phyloP scores from a whole-genome alignment of 306 rosid species.

The Malus fusca region DNA sequence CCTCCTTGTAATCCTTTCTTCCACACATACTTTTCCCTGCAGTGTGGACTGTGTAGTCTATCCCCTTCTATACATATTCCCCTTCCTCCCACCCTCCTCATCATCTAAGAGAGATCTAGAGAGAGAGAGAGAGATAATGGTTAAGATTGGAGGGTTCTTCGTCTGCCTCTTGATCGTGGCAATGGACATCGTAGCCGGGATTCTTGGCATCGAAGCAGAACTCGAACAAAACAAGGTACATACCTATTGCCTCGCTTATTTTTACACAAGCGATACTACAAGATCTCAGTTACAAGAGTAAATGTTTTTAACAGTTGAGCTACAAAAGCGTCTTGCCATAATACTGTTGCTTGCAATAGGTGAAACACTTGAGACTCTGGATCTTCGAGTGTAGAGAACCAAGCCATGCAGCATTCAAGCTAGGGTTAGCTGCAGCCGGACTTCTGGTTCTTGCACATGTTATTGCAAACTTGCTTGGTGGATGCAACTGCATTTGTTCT shows the following conservation, averaged over 20 bases:
- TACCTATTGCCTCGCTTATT: background rate
- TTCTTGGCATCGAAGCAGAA: slow-evolving; percentile 89
- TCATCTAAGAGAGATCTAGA: background rate
- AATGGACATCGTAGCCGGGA: slow-evolving; percentile 79
- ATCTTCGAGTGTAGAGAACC: slow-evolving; percentile 94
- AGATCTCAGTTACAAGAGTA: background rate
- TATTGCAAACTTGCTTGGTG: slow-evolving; percentile 69
- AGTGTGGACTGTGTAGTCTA: background rate
- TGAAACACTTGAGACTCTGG: slow-evolving; percentile 74
- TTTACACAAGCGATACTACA: too few relatives aligned
- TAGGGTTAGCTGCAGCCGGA: slow-evolving; percentile 67
- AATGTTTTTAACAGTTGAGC: too few relatives aligned
- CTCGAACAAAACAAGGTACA: slow-evolving; percentile 78
- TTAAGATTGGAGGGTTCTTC: slow-evolving; percentile 45
- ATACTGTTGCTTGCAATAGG: slow-evolving; percentile 20
- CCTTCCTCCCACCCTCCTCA: background rate
- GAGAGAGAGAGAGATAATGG: slow-evolving; percentile 35
- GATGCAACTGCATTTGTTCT: slow-evolving; percentile 78
- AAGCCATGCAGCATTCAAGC: slow-evolving; percentile 71
- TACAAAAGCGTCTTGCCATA: too few relatives aligned
- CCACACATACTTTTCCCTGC: background rate
- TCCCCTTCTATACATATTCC: background rate
- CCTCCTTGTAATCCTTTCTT: background rate
- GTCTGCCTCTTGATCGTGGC: slow-evolving; percentile 59
- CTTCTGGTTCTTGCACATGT: slow-evolving; percentile 65